Evolutionary conservation across 148 eudicot species (phyloP).

Genomic region (Suaeda aralocaspica): DNA sequence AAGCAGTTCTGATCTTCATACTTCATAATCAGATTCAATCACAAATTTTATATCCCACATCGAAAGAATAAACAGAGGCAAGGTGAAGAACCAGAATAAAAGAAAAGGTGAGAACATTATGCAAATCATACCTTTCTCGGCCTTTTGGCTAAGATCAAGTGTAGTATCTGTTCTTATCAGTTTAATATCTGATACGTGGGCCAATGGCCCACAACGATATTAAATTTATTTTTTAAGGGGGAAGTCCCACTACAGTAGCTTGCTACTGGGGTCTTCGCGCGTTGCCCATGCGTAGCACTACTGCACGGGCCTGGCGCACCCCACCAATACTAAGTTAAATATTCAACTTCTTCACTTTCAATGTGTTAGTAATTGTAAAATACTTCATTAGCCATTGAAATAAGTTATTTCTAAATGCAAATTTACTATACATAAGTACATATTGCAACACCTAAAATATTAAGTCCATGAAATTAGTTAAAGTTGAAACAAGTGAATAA

Average conservation of each 20-base stretch:
- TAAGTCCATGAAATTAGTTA: too few relatives aligned
- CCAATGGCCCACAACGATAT: constrained; percentile 45
- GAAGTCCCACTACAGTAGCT: constrained; percentile 18
- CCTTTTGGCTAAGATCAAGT: constrained; percentile 95
- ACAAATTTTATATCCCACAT: constrained; percentile 1
- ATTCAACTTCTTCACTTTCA: background rate
- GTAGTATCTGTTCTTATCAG: constrained; percentile 90
- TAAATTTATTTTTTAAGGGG: constrained; percentile 39
- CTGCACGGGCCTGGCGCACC: constrained; percentile 29
- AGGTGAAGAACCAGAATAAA: constrained; percentile 1
- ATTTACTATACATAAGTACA: too few relatives aligned
- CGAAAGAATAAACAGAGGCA: background rate
- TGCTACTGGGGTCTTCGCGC: constrained; percentile 13
- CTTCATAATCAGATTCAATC: background rate
- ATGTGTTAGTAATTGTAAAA: background rate
- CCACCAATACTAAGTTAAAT: background rate
- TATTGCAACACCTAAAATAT: too few relatives aligned
- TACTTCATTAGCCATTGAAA: too few relatives aligned
- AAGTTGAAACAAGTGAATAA: too few relatives aligned
- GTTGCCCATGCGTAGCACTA: constrained; percentile 30
- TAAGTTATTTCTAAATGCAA: too few relatives aligned
- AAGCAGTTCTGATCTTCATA: background rate
- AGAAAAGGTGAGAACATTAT: rapidly evolving
- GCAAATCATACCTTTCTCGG: constrained; percentile 42
- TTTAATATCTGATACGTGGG: constrained; percentile 78